Evolutionary conservation across 768 basidiomycete species (phyloP), one percentile per base, ranked within the genome.

Genomic region (Chalciporus chontae): DNA sequence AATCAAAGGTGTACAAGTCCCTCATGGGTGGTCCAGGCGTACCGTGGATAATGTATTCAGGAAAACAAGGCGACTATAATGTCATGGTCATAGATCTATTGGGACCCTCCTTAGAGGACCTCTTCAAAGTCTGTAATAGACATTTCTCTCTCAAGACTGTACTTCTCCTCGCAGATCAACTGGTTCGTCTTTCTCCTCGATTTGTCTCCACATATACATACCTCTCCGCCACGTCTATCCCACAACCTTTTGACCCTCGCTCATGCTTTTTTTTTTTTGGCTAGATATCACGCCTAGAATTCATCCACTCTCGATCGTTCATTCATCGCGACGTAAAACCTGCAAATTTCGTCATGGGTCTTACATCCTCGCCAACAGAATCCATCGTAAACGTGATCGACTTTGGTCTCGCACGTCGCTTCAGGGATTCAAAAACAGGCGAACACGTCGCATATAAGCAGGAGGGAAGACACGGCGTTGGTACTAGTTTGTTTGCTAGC

Each of bases 241-340:
- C 44, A 19, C 45, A 19, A 40, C 53, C 55, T 45, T 57, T 46
- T 50, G 57, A 60, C 47, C 56, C 49, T 31, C 57, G 51, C 32
- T 62, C 51, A 50, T 60, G n/a, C 48, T 58, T 43, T 13, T 49
- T 26, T 61, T 55, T 49, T 49, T 26, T 61, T 55, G 47, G 54
- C 44, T 60, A 94, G 93, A 85, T 96, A 68, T 91, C 92, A 8
- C 92, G 95, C 42, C 86, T 97, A 62, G 91, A 96, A 69, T 98
- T 93, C 69, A 93, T 97, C 57, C 95, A 99, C 71, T 90, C 89
- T 1, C 87, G 91, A 63, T 90, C 91, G 62, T 87, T 95, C 58
- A 84, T 96, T 37, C 95, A 98, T 68, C 89, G 95, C 57, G 95
- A 98, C 66, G 88, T 99, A 70, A 99, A 98, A 69, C 95, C 95